Evolutionary conservation across 176 grass and related monocot genomes (phyloP), one percentile per base, ranked within the genome.

Genomic region (Miscanthus lutarioriparius): DNA sequence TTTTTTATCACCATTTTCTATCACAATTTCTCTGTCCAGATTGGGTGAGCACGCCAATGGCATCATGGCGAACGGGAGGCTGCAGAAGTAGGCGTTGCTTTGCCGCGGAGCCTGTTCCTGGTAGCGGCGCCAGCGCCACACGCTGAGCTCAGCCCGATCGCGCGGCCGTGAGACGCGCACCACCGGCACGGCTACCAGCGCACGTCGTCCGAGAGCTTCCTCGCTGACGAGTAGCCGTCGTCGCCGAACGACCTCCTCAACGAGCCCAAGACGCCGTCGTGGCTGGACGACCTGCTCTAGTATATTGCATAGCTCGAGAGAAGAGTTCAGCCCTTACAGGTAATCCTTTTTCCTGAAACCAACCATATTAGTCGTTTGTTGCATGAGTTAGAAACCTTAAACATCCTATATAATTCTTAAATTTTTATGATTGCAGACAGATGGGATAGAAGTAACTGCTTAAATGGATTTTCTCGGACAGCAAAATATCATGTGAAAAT

Each of bases 201-300:
- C 38, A 92, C 89, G 80, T 91, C 88, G n/a, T n/a, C n/a, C n/a
- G n/a, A n/a, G n/a, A n/a, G n/a, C n/a, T n/a, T n/a, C n/a, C n/a
- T n/a, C n/a, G 40, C 91, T 30, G 95, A 97, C 22, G 95, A 97
- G 78, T 92, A 97, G 76, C 95, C 92, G 33, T 91, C 95, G 28
- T 97, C 92, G 92, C 92, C 94, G 17, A 92, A 97, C 17, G 95
- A 97, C 78, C 75, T 97, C 65, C 92, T 97, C 9, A 81, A 92
- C 63, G 92, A 97, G 84, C 92, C 92, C 0, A 88, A 92, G 25
- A 83, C 74, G 51, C 28, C 62, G 75, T 69, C 48, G 45, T 69
- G 87, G 27, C 25, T 33, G 27, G 76, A 80, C 10, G 88, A 62
- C 64, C 84, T 9, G 41, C 39, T n/a, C n/a, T n/a, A n/a, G n/a